A percentile compares a stretch with the other conserved stretches of the same genome.
Conservation (phyloP, 164 flowering plant genomes). For the Stephania cephalantha region DNA sequence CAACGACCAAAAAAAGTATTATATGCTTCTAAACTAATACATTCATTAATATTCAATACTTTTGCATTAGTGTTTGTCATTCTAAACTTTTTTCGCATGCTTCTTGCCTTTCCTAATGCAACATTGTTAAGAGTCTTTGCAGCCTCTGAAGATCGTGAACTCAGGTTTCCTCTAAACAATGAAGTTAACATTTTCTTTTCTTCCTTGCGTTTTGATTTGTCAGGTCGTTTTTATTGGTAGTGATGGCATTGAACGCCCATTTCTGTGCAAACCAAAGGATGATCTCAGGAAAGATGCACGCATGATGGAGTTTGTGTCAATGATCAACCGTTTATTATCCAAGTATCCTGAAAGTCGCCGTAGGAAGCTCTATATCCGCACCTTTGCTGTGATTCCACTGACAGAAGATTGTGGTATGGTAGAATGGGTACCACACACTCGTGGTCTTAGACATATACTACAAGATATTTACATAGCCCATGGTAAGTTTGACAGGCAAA, state of each 20-base stretch:
- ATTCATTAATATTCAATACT: too few relatives aligned
- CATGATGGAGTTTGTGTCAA: constrained; percentile 98
- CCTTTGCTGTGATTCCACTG: constrained; percentile 94
- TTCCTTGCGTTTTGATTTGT: not conserved
- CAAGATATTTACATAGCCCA: constrained; percentile 88
- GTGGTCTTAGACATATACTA: constrained; percentile 97
- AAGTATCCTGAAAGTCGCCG: constrained; percentile 97
- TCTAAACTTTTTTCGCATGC: too few relatives aligned
- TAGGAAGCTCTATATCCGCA: constrained; percentile 95
- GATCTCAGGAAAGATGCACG: constrained; percentile 99
- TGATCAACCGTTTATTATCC: constrained; percentile 83
- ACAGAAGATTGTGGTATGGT: constrained; percentile 99
- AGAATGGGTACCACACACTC: constrained; percentile 99
- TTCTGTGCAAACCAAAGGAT: constrained; percentile 99
- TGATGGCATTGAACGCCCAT: constrained; percentile 85
- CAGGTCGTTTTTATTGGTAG: constrained; percentile 90
- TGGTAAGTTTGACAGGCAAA: constrained; percentile 94
- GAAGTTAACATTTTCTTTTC: not conserved
- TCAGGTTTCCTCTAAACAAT: not conserved
- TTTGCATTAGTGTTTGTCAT: too few relatives aligned
- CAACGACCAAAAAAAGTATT: constrained; percentile 92
- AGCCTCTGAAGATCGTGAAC: not conserved
- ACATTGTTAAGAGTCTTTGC: not conserved
- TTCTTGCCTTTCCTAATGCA: not conserved
- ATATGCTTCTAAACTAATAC: not conserved